Base-by-base conservation (phyloP, 192 early-diverging fungal genomes). In the Fimicolochytrium jonesii region DNA sequence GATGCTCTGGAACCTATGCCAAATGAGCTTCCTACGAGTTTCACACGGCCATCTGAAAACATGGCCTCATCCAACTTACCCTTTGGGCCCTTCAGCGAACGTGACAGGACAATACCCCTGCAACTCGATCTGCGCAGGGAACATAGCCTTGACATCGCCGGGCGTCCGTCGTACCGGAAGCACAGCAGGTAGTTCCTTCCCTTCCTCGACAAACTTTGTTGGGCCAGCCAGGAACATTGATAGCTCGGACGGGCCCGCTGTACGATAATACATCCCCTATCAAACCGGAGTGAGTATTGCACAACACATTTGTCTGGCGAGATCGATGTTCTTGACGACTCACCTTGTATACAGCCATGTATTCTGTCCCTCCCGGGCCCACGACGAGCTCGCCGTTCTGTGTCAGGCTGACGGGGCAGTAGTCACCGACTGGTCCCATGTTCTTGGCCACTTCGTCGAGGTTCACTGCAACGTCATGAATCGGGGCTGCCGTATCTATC, bases 81-180 rank as follows among this genome's bases (percentile, higher is more conserved):
- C 69, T 52, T 41, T 51, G 1, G 67, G 62, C 2, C 76, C 75
- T 28, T 80, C 71, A 0, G 39, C 44, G 23, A 67, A 74, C 39
- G 76, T 80, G 1, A 85, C 82, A 17, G 82, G 80, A 55, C 82
- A 85, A 42, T 80, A 85, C 6, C 82, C 82, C 63, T 73, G 68
- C n/a, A 82, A 54, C 53, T 85, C 77, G 6, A 85, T 39, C 20
- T 73, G 65, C 44, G 61, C 67, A 25, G 82, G 82, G 56, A 85
- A 85, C 22, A 71, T 37, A 33, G 59, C 44, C 34, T 76, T 65
- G 49, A 78, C 30, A 25, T 61, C 60, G 30, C 15, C 52, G 18
- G 32, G 10, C 44, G 61, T 55, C 29, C 36, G 35, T 20, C 39
- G 35, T 20, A 45, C 15, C 4, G 82, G 82, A n/a, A 85, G 58